phyloP scores from a whole-genome alignment of 1,284 basidiomycete genomes.

The Papiliotrema fonsecae region DNA sequence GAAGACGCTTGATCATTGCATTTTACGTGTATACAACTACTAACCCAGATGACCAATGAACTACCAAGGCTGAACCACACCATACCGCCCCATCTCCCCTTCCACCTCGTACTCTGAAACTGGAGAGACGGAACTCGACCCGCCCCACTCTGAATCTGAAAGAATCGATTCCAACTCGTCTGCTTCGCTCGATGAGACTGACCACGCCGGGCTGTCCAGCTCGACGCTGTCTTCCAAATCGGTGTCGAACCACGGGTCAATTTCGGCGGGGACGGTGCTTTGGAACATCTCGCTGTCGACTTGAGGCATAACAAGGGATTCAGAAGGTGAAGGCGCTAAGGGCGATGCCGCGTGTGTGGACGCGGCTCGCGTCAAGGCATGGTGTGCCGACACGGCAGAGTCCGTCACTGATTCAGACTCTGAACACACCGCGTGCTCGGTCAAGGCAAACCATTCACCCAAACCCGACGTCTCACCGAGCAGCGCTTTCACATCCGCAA shows the following conservation, averaged over 20 bases:
- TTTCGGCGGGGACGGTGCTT: not conserved
- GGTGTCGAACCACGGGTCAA: not conserved
- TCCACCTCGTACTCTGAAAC: not conserved
- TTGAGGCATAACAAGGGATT: constrained; percentile 34
- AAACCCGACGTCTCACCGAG: constrained; percentile 19
- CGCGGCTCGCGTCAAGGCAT: too few species aligned
- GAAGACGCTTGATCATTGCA: not conserved
- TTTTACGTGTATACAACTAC: not conserved
- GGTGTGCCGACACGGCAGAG: too few species aligned
- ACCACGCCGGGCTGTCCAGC: constrained; percentile 12
- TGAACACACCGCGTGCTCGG: too few species aligned
- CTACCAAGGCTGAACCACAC: constrained; percentile 7
- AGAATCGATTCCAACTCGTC: constrained; percentile 27
- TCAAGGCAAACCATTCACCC: not conserved
- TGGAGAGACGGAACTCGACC: not conserved
- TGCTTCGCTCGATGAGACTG: constrained; percentile 19
- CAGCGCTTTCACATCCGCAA: constrained; percentile 22
- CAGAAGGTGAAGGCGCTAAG: too few species aligned
- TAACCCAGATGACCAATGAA: not conserved
- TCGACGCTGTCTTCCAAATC: constrained; percentile 1
- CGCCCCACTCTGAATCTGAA: not conserved
- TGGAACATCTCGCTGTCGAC: constrained; percentile 16
- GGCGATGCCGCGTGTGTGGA: too few species aligned
- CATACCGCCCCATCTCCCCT: not conserved
- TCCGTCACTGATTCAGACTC: too few species aligned